Evolutionary conservation across 371 early-diverging fungal genomes (phyloP).

Genomic region (Mucor mucedo): DNA sequence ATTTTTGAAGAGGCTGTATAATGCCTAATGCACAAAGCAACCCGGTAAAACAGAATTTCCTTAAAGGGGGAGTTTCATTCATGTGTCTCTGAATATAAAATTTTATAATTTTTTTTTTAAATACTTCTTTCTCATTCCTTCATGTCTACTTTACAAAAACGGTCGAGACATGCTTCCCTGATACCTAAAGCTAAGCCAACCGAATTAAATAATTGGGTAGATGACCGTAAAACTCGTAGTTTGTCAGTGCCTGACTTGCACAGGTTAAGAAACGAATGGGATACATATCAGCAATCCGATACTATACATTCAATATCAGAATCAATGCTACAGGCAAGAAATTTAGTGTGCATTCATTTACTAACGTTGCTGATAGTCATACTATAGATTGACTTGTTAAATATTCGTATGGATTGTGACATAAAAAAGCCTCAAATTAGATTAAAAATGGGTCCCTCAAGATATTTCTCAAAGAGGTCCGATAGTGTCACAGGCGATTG

Average conservation of each 20-base stretch:
- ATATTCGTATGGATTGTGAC: conserved; percentile 37
- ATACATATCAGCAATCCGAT: conserved; percentile 22
- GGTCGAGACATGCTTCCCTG: background rate
- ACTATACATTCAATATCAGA: conserved; percentile 22
- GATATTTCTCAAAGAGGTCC: conserved; percentile 40
- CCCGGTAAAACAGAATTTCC: too few species aligned
- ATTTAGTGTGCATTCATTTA: background rate
- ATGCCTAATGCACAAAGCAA: too few species aligned
- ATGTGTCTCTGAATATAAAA: too few species aligned
- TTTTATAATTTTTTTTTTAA: too few species aligned
- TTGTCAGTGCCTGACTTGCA: conserved; percentile 42
- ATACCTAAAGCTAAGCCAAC: background rate
- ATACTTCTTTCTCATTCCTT: too few species aligned
- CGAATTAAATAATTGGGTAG: background rate
- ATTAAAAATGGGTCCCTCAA: conserved; percentile 41
- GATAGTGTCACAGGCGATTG: conserved; percentile 63
- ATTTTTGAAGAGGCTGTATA: too few species aligned
- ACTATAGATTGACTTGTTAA: conserved; percentile 43
- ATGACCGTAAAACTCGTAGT: conserved; percentile 9
- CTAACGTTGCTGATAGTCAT: background rate
- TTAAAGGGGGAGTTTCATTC: too few species aligned
- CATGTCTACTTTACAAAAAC: too few species aligned
- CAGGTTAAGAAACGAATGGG: conserved; percentile 40
- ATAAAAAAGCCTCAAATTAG: conserved; percentile 41
- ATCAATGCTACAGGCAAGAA: conserved; percentile 32